Evolutionary conservation across 495 filamentous ascomycete genomes (phyloP).

Genomic region (Aspergillus nidulans): DNA sequence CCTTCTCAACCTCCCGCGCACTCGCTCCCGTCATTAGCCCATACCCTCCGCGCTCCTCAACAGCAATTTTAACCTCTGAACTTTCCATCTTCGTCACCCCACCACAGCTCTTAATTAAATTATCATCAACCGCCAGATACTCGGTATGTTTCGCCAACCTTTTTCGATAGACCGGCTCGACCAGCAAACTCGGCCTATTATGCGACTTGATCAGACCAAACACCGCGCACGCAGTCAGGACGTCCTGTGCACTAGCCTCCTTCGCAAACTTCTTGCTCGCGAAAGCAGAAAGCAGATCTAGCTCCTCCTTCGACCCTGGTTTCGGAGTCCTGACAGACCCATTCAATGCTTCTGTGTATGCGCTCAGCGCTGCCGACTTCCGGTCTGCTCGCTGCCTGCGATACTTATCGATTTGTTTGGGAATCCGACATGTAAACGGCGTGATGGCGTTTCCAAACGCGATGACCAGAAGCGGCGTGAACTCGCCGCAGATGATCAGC

Average conservation of each 20-base stretch:
- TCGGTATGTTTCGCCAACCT: constrained; percentile 39
- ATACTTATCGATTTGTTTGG: constrained; percentile 61
- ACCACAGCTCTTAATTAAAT: constrained; percentile 47
- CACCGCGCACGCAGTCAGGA: constrained; percentile 41
- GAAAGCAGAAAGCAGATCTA: constrained; percentile 24
- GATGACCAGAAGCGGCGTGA: constrained; percentile 71
- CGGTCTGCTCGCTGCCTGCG: constrained; percentile 44
- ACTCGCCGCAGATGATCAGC: constrained; percentile 74
- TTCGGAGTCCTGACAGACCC: constrained; percentile 7
- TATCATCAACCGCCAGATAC: constrained; percentile 58
- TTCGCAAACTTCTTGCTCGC: constrained; percentile 18
- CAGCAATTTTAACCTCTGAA: constrained; percentile 53
- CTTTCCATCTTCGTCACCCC: constrained; percentile 46
- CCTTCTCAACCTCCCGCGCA: constrained; percentile 21
- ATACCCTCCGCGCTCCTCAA: constrained; percentile 43
- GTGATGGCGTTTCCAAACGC: constrained; percentile 63
- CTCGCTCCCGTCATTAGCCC: constrained; percentile 23
- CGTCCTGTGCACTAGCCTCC: constrained; percentile 18
- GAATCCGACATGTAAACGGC: constrained; percentile 77
- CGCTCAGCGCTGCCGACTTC: constrained; percentile 26
- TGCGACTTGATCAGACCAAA: constrained; percentile 43
- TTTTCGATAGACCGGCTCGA: constrained; percentile 36
- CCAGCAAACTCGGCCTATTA: constrained; percentile 22
- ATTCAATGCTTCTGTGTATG: constrained; percentile 7
- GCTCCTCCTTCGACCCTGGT: constrained; percentile 22